These are phyloP conservation scores for Alternaria sp. DNA, from an alignment of 2,329 filamentous ascomycete genomes.

Conservation along the genomic window DNA sequence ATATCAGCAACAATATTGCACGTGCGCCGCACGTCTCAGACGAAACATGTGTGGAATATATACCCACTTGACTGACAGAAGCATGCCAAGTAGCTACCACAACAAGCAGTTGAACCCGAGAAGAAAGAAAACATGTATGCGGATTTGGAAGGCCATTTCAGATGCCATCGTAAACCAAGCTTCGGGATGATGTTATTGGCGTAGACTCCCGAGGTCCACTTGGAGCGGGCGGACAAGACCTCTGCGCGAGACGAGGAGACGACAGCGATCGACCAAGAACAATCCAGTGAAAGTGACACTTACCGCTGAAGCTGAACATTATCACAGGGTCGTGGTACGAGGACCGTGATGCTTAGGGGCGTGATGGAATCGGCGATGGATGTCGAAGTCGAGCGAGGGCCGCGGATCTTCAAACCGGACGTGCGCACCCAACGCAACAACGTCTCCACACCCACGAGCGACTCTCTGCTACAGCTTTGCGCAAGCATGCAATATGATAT, in stretches of 20 bases:
- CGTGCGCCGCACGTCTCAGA: conserved; percentile 30
- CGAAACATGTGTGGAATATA: conserved; percentile 38
- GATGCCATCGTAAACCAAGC: not conserved
- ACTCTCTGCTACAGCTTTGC: not conserved
- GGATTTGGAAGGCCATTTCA: not conserved
- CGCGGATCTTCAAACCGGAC: conserved; percentile 15
- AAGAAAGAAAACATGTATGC: not conserved
- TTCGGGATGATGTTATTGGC: not conserved
- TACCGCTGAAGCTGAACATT: conserved; percentile 50
- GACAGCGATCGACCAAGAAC: not conserved
- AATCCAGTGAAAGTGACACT: conserved; percentile 21
- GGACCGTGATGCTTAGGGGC: not conserved
- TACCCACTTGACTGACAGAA: conserved; percentile 23
- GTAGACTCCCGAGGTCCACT: not conserved
- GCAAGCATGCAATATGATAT: not conserved
- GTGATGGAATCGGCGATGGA: conserved; percentile 6
- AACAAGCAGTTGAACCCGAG: not conserved
- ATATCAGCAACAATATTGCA: conserved; percentile 39
- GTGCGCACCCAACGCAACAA: conserved; percentile 20
- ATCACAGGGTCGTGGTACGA: conserved; percentile 7
- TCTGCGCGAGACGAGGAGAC: not conserved
- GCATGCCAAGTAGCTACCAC: conserved; percentile 16
- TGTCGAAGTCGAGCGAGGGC: conserved; percentile 5
- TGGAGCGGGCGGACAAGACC: not conserved
- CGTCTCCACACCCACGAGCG: conserved; percentile 11